Conservation (phyloP, 2,329 filamentous ascomycete species). For the Chaetomium strumarium region DNA sequence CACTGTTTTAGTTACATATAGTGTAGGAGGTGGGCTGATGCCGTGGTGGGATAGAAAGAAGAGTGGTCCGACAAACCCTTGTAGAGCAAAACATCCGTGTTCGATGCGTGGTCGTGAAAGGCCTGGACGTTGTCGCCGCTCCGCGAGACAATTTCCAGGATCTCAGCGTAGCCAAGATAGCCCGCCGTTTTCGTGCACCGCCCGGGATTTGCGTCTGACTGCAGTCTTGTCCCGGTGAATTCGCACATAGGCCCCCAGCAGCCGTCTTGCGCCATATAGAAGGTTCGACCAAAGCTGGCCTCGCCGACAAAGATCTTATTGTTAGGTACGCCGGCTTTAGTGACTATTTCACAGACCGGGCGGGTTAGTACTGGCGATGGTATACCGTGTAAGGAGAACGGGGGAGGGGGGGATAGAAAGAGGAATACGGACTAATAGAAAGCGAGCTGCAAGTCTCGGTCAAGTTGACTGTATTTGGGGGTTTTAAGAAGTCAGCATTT, state of each 20-base stretch:
- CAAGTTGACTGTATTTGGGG: no score
- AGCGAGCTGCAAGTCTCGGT: conserved; percentile 12
- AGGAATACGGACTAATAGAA: no score
- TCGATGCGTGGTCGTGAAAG: background rate
- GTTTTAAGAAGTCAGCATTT: no score
- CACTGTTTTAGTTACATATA: no score
- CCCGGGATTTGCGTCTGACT: conserved; percentile 8
- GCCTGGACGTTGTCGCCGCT: background rate
- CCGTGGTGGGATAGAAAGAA: no score
- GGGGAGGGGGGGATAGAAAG: no score
- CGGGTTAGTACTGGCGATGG: no score
- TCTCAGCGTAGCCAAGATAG: conserved; percentile 21
- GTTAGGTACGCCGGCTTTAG: conserved; percentile 19
- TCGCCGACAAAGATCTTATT: conserved; percentile 19
- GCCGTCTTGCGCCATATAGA: conserved; percentile 13
- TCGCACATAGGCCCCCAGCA: conserved; percentile 13
- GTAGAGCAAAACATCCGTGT: conserved; percentile 16
- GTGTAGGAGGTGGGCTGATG: no score
- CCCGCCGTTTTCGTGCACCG: conserved; percentile 19
- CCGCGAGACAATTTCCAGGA: conserved; percentile 11
- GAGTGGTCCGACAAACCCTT: no score
- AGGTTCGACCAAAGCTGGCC: conserved; percentile 19
- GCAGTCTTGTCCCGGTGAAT: conserved; percentile 7
- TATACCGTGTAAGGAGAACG: no score
- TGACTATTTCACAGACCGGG: no score